These are phyloP conservation scores for Syncephalastrum racemosum DNA, from an alignment of 371 early-diverging fungal genomes.

Conservation along the genomic window DNA sequence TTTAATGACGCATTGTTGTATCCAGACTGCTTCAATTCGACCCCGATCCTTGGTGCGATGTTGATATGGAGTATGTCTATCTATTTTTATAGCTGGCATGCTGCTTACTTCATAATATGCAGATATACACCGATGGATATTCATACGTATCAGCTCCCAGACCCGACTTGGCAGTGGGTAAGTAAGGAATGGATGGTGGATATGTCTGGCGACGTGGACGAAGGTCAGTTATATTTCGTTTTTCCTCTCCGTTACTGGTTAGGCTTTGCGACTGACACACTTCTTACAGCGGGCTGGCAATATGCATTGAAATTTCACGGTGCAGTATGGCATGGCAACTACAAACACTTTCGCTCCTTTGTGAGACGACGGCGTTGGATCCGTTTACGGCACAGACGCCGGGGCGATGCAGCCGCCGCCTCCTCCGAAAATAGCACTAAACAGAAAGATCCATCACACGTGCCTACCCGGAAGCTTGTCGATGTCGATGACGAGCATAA, in stretches of 20 bases:
- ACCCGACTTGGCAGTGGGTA: conserved; percentile 71
- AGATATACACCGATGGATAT: conserved; percentile 58
- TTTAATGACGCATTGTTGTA: not conserved
- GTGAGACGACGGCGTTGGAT: conserved; percentile 67
- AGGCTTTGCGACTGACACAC: conserved; percentile 3
- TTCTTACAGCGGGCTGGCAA: conserved; percentile 46
- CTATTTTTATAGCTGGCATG: not conserved
- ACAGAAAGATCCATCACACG: not conserved
- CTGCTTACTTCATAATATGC: not conserved
- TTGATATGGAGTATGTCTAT: conserved; percentile 34
- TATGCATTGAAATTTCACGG: conserved; percentile 51
- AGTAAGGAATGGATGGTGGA: conserved; percentile 63
- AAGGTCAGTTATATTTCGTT: conserved; percentile 30
- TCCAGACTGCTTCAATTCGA: conserved; percentile 56
- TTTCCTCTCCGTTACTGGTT: not conserved
- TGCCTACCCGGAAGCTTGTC: conserved; percentile 5
- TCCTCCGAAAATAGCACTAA: not conserved
- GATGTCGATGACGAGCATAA: conserved; percentile 9
- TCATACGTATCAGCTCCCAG: conserved; percentile 53
- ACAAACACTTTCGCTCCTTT: conserved; percentile 61
- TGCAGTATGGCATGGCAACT: conserved; percentile 34
- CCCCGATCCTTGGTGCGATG: conserved; percentile 64
- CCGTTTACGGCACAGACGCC: conserved; percentile 41
- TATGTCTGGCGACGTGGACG: conserved; percentile 70
- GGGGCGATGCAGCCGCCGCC: not conserved